Conservation (phyloP, 257 asterid genomes). For the Solanum medicagineum region DNA sequence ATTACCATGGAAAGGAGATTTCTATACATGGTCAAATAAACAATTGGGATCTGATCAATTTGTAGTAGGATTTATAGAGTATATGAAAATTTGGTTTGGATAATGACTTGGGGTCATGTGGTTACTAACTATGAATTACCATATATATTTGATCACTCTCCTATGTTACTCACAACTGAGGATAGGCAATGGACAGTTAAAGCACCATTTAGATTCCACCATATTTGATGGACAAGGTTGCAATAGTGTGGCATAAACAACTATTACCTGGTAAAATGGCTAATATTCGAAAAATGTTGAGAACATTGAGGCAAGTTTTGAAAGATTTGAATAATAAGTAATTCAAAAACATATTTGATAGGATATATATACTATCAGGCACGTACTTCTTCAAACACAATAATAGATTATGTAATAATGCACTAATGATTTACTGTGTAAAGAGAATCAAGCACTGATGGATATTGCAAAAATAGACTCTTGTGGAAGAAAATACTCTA, state of each 20-base stretch:
- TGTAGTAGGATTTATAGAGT: background rate
- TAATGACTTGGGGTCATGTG: background rate
- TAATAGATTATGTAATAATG: background rate
- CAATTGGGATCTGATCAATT: background rate
- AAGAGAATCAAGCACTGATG: background rate
- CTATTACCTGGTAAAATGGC: background rate
- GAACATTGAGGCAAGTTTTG: background rate
- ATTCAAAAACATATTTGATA: too few relatives aligned
- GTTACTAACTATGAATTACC: background rate
- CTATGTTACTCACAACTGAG: background rate
- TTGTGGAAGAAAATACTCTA: too few relatives aligned
- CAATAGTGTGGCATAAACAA: background rate
- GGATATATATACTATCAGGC: background rate
- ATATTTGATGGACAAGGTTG: background rate
- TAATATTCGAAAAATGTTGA: too few relatives aligned
- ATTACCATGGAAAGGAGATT: background rate
- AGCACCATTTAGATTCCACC: background rate
- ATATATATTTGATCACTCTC: background rate
- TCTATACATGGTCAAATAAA: background rate
- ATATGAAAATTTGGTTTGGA: background rate
- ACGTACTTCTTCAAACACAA: background rate
- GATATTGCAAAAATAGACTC: background rate
- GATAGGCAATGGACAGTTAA: background rate
- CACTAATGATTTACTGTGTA: background rate
- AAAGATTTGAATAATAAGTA: background rate